phyloP scores from a whole-genome alignment of 177 flowering plant genomes.

The Vitis hybrid region DNA sequence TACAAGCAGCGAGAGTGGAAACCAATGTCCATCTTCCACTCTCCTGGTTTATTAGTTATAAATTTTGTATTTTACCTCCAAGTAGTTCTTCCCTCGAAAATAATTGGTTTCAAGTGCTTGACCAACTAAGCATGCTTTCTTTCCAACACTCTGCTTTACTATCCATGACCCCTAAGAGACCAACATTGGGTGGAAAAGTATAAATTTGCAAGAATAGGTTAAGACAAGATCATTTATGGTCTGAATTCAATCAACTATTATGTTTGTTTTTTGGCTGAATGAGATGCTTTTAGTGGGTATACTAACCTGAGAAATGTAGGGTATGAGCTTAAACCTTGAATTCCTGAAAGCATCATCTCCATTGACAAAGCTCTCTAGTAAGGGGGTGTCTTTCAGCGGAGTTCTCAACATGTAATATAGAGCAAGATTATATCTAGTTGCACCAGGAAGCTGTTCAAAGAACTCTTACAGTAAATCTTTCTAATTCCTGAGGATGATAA shows the following conservation, averaged over 20 bases:
- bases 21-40: too few species aligned
- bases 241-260: too few species aligned
- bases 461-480: neutral
- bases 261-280: neutral
- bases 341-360: conserved; percentile 61
- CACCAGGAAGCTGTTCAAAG: conserved; percentile 57
- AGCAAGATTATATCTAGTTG: conserved; percentile 57
- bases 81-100: conserved; percentile 76
- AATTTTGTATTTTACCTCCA: conserved; percentile 58
- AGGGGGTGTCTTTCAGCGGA: conserved; percentile 59
- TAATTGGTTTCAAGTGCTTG: conserved; percentile 78
- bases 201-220: neutral
- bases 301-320: conserved; percentile 57
- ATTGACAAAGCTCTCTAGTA: conserved; percentile 54
- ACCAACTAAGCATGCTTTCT: conserved; percentile 84
- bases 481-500: conserved; percentile 1
- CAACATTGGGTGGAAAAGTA: too few species aligned
- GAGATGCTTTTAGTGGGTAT: neutral
- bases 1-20: neutral
- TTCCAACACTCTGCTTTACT: conserved; percentile 95
- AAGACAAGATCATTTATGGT: too few species aligned
- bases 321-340: conserved; percentile 69
- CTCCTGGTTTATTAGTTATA: too few species aligned
- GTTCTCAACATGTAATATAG: conserved; percentile 70
- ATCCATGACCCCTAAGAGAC: conserved; percentile 85